phyloP scores from a whole-genome alignment of 2,329 filamentous ascomycete genomes.

The Calcarisporium arbuscula region DNA sequence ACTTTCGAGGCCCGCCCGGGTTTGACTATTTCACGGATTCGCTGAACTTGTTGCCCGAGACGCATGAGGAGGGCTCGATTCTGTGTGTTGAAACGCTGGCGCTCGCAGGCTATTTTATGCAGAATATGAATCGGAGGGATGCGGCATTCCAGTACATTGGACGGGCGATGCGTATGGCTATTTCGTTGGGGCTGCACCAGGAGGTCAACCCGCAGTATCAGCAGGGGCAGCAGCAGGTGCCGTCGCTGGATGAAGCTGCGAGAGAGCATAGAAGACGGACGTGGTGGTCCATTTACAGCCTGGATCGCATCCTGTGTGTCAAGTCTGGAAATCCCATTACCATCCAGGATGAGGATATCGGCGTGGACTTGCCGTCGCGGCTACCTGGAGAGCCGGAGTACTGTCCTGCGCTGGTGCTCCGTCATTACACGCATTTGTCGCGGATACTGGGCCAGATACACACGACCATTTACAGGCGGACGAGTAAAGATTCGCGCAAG shows the following conservation, averaged over 20 bases:
- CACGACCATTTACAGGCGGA: constrained; percentile 41
- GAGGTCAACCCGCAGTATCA: constrained; percentile 45
- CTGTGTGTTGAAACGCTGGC: constrained; percentile 49
- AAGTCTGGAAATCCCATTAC: constrained; percentile 50
- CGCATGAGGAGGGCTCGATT: constrained; percentile 48
- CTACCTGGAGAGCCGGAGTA: constrained; percentile 30
- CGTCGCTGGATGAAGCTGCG: constrained; percentile 28
- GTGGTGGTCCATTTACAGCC: constrained; percentile 52
- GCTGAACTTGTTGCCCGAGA: constrained; percentile 44
- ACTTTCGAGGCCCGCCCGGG: constrained; percentile 45
- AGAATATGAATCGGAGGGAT: constrained; percentile 49
- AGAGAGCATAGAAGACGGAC: constrained; percentile 44
- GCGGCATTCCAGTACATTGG: constrained; percentile 50
- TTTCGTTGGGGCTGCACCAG: constrained; percentile 49
- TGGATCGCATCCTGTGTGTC: constrained; percentile 46
- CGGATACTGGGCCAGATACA: constrained; percentile 43
- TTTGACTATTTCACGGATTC: constrained; percentile 49
- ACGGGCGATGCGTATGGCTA: constrained; percentile 49
- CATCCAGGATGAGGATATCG: constrained; percentile 48
- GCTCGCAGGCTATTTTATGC: constrained; percentile 50
- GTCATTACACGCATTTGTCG: constrained; percentile 46
- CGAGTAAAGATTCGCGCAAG: constrained; percentile 24
- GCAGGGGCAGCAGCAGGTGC: constrained; percentile 20
- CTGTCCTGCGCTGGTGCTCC: constrained; percentile 41
- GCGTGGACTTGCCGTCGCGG: constrained; percentile 24